Percentiles rank a stretch among this genome's conserved stretches.
Conservation (phyloP, 2,329 filamentous ascomycete genomes). For the Venturia nashicola region DNA sequence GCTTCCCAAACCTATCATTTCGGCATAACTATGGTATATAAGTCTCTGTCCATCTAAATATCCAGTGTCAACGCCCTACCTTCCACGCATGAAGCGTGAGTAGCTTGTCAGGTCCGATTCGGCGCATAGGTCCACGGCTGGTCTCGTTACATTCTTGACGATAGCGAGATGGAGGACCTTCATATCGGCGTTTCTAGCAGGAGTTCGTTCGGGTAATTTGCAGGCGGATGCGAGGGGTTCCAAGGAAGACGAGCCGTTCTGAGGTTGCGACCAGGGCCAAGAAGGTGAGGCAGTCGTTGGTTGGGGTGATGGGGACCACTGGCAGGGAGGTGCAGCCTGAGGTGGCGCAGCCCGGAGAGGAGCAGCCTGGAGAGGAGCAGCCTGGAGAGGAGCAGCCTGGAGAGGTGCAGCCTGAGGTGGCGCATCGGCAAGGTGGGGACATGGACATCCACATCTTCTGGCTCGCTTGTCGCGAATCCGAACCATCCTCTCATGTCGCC, state of each 20-base stretch:
- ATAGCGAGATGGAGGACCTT: slow-evolving; percentile 83
- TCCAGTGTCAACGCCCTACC: slow-evolving; percentile 32
- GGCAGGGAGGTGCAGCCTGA: background rate
- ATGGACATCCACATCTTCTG: too few relatives aligned
- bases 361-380: too few relatives aligned
- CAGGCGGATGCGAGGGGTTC: background rate
- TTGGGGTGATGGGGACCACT: background rate
- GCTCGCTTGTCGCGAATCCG: background rate
- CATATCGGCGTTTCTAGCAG: slow-evolving; percentile 43
- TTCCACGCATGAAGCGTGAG: slow-evolving; percentile 66
- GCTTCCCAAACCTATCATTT: background rate
- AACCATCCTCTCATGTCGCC: background rate
- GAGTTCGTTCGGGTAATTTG: background rate
- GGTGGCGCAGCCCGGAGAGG: too few relatives aligned
- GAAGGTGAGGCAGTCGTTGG: background rate
- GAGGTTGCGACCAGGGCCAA: background rate
- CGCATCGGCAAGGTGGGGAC: too few relatives aligned
- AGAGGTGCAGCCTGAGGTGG: background rate
- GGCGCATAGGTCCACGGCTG: slow-evolving; percentile 61
- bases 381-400: too few relatives aligned
- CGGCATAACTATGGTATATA: background rate
- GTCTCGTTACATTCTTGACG: slow-evolving; percentile 66
- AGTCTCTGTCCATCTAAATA: background rate
- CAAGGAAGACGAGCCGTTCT: background rate
- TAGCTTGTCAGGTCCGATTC: slow-evolving; percentile 70